Base-by-base conservation (phyloP, 768 basidiomycete genomes). In the Cystobasidium tubakii region DNA sequence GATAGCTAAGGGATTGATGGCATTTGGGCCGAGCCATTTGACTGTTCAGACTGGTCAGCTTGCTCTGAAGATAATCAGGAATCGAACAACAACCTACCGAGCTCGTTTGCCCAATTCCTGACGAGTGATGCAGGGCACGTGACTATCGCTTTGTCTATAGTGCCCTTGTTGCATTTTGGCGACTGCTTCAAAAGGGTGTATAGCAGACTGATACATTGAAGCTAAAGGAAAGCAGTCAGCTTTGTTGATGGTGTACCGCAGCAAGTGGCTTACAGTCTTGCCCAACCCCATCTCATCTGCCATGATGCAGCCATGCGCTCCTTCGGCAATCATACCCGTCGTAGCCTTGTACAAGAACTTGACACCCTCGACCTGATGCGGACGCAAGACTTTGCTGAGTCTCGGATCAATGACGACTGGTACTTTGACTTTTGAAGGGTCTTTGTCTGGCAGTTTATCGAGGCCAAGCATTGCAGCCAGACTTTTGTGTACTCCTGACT, bases 261-360 rank as follows among this genome's bases (percentile, higher is more conserved):
- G 21, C 15, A 33, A 17, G 17, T 10, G 63, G 7, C 74, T 23
- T 6, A 76, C 63, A n/a, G 73, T 81, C 82, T 78, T 76, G 77
- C 84, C 95, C 17, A 98, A 86, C 78, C 95, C 95, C 95, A 99
- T 99, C 82, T 95, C 95, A 79, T 99, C 95, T 0, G 95, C 95
- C 95, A 99, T 97, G 81, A 99, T 99, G 79, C 95, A 98, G 73
- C 85, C 85, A 74, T 82, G 84, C 75, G 95, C 92, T 78, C 92
- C 90, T 55, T 91, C 89, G 43, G 90, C 90, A 71, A 94, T 82
- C 87, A 94, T 90, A 0, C 94, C 96, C 0, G 93, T 96, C 3
- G 93, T 88, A 81, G 94, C 96, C 81, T 87, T 88, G 82, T 95
- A 99, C 81, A 99, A 81, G 81, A 99, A 98, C 93, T 99, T 95